phyloP scores from a whole-genome alignment of 495 filamentous ascomycete species.

The Aspergillus diversus region DNA sequence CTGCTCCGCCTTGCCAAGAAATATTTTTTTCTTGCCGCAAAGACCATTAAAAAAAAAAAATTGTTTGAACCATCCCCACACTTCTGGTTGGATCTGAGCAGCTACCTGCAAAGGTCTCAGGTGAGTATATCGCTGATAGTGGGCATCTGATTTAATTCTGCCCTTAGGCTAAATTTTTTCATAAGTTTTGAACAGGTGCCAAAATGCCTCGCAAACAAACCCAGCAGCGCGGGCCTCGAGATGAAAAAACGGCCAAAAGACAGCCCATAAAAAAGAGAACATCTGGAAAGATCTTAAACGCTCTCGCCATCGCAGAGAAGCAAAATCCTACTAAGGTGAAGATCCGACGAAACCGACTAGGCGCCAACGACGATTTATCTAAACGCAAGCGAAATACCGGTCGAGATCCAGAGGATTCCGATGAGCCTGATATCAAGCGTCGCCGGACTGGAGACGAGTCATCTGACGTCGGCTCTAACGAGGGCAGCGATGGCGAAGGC shows the following conservation, averaged over 20 bases:
- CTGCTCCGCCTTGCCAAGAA: slow-evolving; percentile 42
- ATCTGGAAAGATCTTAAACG: slow-evolving; percentile 69
- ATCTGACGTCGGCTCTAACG: slow-evolving; percentile 48
- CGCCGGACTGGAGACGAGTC: slow-evolving; percentile 40
- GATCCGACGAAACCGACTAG: slow-evolving; percentile 60
- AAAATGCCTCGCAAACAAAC: slow-evolving; percentile 73
- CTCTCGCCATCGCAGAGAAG: slow-evolving; percentile 79
- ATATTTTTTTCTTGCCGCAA: slow-evolving; percentile 39
- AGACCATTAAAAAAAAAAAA: slow-evolving; percentile 30
- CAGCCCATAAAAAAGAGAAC: slow-evolving; percentile 50
- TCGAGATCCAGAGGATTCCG: slow-evolving; percentile 51
- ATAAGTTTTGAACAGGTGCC: slow-evolving; percentile 15
- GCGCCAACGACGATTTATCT: slow-evolving; percentile 54
- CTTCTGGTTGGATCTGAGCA: slow-evolving; percentile 15
- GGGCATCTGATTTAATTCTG: slow-evolving; percentile 11
- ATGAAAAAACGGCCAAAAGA: slow-evolving; percentile 49
- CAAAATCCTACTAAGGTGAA: slow-evolving; percentile 55
- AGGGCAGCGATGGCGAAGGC: slow-evolving; percentile 82
- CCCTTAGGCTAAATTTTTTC: slow-evolving; percentile 4
- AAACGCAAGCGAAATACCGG: slow-evolving; percentile 48
- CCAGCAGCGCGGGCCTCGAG: slow-evolving; percentile 47
- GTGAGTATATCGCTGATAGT: not conserved
- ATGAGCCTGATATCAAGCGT: slow-evolving; percentile 51
- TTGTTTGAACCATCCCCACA: slow-evolving; percentile 27
- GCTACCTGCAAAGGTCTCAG: not conserved